These are phyloP conservation scores for Vigna unguiculata DNA, from an alignment of 306 rosid genomes.

Conservation along the genomic window DNA sequence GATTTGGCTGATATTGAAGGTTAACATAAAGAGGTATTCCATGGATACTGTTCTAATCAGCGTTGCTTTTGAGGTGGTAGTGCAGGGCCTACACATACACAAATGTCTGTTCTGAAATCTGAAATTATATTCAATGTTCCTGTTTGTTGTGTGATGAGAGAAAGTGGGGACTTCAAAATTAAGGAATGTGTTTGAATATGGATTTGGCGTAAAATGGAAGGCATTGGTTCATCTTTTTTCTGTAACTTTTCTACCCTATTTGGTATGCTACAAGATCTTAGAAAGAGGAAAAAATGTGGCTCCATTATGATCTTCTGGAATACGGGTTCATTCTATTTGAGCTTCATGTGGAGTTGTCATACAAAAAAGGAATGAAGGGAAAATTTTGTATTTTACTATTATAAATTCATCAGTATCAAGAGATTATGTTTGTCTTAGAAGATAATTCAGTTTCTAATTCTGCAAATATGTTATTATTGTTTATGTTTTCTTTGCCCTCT, in stretches of 20 bases:
- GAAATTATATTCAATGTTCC: constrained; percentile 28
- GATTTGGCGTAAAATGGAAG: constrained; percentile 44
- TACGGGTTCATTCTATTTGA: not conserved
- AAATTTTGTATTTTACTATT: not conserved
- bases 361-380: not conserved
- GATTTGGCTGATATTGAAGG: constrained; percentile 54
- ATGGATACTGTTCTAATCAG: constrained; percentile 19
- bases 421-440: not conserved
- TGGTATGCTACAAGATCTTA: not conserved
- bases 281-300: not conserved
- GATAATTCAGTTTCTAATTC: not conserved
- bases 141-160: not conserved
- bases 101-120: constrained; percentile 39
- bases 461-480: not conserved
- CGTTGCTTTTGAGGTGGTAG: constrained; percentile 24
- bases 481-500: not conserved
- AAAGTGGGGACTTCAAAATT: not conserved
- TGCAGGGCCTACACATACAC: not conserved
- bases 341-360: not conserved
- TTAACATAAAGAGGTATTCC: not conserved
- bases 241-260: constrained; percentile 11
- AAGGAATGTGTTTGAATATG: constrained; percentile 44
- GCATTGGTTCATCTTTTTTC: constrained; percentile 15
- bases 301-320: not conserved
- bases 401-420: not conserved